Base-by-base conservation (phyloP, 176 grass and related monocot genomes). In the Chloris gayana region DNA sequence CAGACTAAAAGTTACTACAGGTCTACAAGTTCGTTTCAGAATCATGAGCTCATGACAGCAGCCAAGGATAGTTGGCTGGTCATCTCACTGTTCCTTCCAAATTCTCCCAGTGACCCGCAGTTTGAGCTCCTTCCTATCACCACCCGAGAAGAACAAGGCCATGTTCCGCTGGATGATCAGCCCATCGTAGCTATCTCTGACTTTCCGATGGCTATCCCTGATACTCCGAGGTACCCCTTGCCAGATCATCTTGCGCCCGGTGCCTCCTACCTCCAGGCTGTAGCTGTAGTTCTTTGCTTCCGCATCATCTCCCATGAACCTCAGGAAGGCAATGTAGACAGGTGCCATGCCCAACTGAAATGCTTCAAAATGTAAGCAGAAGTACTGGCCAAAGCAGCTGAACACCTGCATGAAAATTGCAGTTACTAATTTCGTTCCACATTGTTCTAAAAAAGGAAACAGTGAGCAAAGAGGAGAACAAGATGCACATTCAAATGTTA, bases 341-440 rank as follows among this genome's bases (percentile, higher is more conserved):
- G 92, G 90, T 2, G 95, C 66, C 50, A 76, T 87, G 22, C 95
- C 92, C 38, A 98, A 58, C 81, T 94, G 90, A 72, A 95, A 95
- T 80, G 92, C 95, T 81, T 98, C 95, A 0, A 98, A 98, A 85
- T 98, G 95, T 54, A 98, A 73, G 74, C 95, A 98, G 60, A 98
- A 98, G 71, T 93, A 93, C 59, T 94, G 85, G 10, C 92, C 95
- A 72, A 98, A 98, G 71, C 92, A 98, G 77, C 92, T 94, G 73
- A 98, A 98, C 66, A 98, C 95, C 95, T 98, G 78, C 34, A 76
- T 29, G 18, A 25, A 62, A 44, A 58, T 15, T 81, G 27, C 41
- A 33, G 29, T 66, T 39, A 53, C 25, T 64, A 56, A 49, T 9
- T 68, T 50, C 0, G 0, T 27, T 64, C 47, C n/a, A n/a, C n/a